Evolutionary conservation across 352 stramenopile genomes (phyloP).

Genomic region (Aphanomyces astaci): DNA sequence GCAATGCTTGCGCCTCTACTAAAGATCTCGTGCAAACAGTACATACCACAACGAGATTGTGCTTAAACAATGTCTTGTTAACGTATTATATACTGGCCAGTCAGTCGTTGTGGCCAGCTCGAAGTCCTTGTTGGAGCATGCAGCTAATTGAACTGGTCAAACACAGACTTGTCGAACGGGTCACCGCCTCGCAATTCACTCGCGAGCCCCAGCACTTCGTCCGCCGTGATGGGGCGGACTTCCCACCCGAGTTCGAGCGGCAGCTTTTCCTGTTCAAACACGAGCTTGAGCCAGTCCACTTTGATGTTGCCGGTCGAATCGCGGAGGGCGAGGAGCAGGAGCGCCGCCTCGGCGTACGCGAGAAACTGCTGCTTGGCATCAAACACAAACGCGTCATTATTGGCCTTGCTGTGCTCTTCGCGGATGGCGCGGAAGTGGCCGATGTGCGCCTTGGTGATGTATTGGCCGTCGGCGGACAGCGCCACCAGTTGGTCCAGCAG

Average conservation of each 20-base stretch:
- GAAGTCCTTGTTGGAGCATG: neutral
- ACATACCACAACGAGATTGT: too few relatives aligned
- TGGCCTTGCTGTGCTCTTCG: constrained; percentile 33
- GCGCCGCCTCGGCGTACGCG: constrained; percentile 42
- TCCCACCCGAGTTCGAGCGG: constrained; percentile 16
- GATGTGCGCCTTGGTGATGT: constrained; percentile 34
- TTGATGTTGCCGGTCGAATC: constrained; percentile 23
- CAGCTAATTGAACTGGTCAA: neutral
- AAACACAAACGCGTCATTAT: constrained; percentile 40
- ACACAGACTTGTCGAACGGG: neutral
- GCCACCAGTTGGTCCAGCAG: constrained; percentile 36
- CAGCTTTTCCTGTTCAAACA: constrained; percentile 22
- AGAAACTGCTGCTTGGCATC: constrained; percentile 30
- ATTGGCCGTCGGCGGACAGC: constrained; percentile 25
- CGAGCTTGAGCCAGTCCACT: constrained; percentile 20
- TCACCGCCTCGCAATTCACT: constrained; percentile 8
- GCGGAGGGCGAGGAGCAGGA: constrained; percentile 43
- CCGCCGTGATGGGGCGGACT: constrained; percentile 3
- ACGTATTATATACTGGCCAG: too few relatives aligned
- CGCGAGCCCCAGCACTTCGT: neutral
- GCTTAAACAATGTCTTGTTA: too few relatives aligned
- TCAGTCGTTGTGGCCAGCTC: too few relatives aligned
- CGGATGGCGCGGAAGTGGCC: constrained; percentile 43
- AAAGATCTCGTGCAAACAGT: too few relatives aligned
- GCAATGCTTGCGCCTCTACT: too few relatives aligned